phyloP scores from a whole-genome alignment of 2,329 filamentous ascomycete genomes.

The Macrophomina phaseolina region DNA sequence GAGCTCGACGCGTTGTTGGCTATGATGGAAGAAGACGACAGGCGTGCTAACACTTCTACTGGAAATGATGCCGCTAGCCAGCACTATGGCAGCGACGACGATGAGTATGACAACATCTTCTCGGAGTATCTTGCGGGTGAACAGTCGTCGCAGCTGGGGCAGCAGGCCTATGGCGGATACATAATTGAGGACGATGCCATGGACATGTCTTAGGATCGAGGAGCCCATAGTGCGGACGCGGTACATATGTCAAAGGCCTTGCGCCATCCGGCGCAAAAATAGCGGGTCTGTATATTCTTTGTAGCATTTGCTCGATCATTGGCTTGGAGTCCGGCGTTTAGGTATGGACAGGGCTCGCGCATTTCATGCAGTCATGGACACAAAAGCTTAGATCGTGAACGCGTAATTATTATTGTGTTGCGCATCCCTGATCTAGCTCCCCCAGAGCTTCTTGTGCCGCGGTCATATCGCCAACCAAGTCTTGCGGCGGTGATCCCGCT shows the following conservation, averaged over 20 bases:
- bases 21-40: slow-evolving; percentile 46
- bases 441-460: slow-evolving; percentile 73
- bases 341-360: background rate
- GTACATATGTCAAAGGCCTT: background rate
- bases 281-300: slow-evolving; percentile 8
- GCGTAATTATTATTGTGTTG: slow-evolving; percentile 58
- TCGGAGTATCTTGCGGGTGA: slow-evolving; percentile 52
- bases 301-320: background rate
- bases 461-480: slow-evolving; percentile 88
- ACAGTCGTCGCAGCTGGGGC: slow-evolving; percentile 45
- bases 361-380: slow-evolving; percentile 4
- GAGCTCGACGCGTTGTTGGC: slow-evolving; percentile 54
- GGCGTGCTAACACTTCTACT: slow-evolving; percentile 2
- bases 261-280: background rate
- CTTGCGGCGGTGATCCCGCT: slow-evolving; percentile 85
- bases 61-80: slow-evolving; percentile 32
- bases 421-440: slow-evolving; percentile 65
- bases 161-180: slow-evolving; percentile 18
- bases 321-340: slow-evolving; percentile 2
- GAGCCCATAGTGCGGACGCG: background rate
- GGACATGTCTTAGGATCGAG: slow-evolving; percentile 40
- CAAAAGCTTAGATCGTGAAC: slow-evolving; percentile 11
- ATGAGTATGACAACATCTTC: slow-evolving; percentile 68
- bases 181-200: slow-evolving; percentile 37
- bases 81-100: slow-evolving; percentile 56